Evolutionary conservation across 306 rosid genomes (phyloP).

Genomic region (Begonia masoniana): DNA sequence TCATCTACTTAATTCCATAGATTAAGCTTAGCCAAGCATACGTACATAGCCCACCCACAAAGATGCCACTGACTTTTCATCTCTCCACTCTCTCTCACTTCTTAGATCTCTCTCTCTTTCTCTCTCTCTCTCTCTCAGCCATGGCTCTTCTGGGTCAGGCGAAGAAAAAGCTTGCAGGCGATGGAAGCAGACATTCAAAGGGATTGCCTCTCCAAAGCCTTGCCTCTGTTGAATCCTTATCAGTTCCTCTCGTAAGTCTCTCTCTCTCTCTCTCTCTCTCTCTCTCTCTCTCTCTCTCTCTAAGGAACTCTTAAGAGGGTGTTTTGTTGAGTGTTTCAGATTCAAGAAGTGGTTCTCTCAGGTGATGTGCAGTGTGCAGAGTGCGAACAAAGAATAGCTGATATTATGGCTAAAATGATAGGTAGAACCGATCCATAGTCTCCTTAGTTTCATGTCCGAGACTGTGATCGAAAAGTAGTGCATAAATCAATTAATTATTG

Average conservation of each 20-base stretch:
- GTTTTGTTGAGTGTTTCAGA: constrained; percentile 16
- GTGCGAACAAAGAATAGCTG: constrained; percentile 57
- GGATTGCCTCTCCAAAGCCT: constrained; percentile 28
- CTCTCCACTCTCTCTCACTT: neutral
- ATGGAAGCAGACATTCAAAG: constrained; percentile 23
- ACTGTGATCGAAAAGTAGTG: no score
- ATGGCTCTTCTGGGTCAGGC: constrained; percentile 23
- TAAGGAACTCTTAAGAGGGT: constrained; percentile 1
- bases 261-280: neutral
- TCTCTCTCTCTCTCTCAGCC: neutral
- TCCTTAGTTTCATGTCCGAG: neutral
- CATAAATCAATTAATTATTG: neutral
- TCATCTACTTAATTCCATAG: neutral
- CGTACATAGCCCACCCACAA: no score
- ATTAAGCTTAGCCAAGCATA: no score
- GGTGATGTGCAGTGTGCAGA: constrained; percentile 50
- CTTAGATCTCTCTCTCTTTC: neutral
- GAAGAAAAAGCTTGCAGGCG: constrained; percentile 16
- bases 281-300: neutral
- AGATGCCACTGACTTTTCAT: neutral
- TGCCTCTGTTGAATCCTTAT: constrained; percentile 44
- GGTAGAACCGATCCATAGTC: constrained; percentile 17
- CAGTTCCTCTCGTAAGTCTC: neutral
- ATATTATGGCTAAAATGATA: constrained; percentile 48
- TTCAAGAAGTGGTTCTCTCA: constrained; percentile 62